These are phyloP conservation scores for Ampelocalamus luodianensis DNA, from an alignment of 176 grass and related monocot species.

Conservation along the genomic window DNA sequence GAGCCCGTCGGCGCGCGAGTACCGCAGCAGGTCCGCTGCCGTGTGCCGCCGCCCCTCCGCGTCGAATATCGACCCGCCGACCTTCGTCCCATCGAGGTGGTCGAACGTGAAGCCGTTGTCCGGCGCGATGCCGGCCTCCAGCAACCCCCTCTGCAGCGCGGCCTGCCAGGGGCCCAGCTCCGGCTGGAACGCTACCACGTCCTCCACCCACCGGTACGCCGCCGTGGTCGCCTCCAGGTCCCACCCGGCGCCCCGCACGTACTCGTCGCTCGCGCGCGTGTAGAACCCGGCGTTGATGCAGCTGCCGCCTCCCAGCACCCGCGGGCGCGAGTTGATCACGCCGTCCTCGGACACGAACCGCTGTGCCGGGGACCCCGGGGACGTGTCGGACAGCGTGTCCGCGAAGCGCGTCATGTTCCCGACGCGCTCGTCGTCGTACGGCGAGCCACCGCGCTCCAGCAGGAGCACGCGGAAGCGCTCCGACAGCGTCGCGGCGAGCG, in stretches of 20 bases:
- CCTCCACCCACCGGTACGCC: conserved; percentile 84
- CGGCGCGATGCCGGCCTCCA: conserved; percentile 61
- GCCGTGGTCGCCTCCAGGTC: conserved; percentile 38
- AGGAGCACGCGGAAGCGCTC: conserved; percentile 64
- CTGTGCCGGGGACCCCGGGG: conserved; percentile 52
- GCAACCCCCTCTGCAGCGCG: conserved; percentile 59
- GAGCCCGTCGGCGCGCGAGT: conserved; percentile 50
- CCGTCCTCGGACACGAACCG: conserved; percentile 89
- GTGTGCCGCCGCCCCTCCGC: conserved; percentile 63
- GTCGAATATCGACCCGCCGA: conserved; percentile 72
- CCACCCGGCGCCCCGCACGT: conserved; percentile 55
- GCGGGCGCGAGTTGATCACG: conserved; percentile 72
- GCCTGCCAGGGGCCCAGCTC: conserved; percentile 57
- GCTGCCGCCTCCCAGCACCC: conserved; percentile 86
- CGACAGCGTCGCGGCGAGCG: conserved; percentile 78
- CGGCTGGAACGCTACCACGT: conserved; percentile 66
- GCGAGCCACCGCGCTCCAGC: conserved; percentile 78
- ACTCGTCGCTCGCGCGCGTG: conserved; percentile 63
- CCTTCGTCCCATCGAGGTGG: conserved; percentile 66
- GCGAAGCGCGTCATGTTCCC: conserved; percentile 55
- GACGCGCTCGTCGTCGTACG: conserved; percentile 71
- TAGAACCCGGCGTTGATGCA: conserved; percentile 94
- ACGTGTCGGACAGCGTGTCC: conserved; percentile 63
- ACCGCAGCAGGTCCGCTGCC: conserved; percentile 66
- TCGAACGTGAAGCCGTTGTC: conserved; percentile 73